Evolutionary conservation across 306 rosid species (phyloP), one percentile per base, ranked within the genome.

Genomic region (Geum urbanum): DNA sequence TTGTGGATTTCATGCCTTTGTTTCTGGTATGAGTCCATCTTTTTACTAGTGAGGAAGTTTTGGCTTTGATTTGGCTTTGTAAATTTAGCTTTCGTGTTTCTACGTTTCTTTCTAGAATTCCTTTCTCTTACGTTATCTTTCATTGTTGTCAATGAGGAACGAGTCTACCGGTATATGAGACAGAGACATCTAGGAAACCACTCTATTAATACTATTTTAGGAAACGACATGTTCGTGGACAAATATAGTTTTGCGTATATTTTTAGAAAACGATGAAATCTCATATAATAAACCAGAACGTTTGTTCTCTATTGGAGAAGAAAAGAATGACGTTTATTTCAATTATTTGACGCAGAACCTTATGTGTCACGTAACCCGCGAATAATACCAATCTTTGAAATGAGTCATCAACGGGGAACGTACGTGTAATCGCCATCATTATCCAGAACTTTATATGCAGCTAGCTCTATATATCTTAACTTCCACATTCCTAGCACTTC

Each of bases 321-420:
- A 47, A 47, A 47, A 47, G 3, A 4, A 56, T 15, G 62, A 24
- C 5, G 0, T 32, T 32, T 32, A 32, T 32, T 32, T 32, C 37
- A 60, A 45, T 60, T 60, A 3, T 9, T 37, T 60, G 24, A 20
- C 45, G 54, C 37, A 39, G 32, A 14, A 1, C 58, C 4, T 48
- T 37, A 69, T 64, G 79, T 69, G 79, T 69, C 46, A 6, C 11
- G 14, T 20, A 1, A 46, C 1, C 6, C 19, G 20, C 10, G 12
- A 14, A n/a, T 57, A 54, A 35, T 32, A 40, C 52, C 59, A 62
- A 70, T 70, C 80, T 53, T 35, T 15, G 40, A 27, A 20, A 9
- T 35, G 72, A 63, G 55, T 77, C 72, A 47, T 39, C 72, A 71
- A 76, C 71, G 80, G 53, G 75, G 44, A 69, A 22, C 79, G 12